Conservation (phyloP, 169 alveolate genomes). For the Babesia ovis region DNA sequence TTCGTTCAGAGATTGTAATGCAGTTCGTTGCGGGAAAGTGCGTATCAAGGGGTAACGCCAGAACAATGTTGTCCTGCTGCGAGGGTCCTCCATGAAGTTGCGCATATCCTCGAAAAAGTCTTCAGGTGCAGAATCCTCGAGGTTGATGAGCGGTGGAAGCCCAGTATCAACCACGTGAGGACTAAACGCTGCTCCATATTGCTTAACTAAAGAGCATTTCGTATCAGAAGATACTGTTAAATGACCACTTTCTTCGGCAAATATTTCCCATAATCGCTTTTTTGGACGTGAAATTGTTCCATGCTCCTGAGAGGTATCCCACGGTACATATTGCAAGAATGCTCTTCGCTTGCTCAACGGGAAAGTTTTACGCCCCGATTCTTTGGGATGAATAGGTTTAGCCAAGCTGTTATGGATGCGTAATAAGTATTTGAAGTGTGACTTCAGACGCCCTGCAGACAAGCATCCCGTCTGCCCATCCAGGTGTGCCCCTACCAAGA, state of each 20-base stretch:
- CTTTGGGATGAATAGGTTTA: neutral
- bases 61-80: neutral
- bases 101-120: slow-evolving; percentile 17
- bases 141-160: neutral
- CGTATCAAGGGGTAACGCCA: slow-evolving; percentile 52
- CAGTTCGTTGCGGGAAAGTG: slow-evolving; percentile 49
- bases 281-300: neutral
- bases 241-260: neutral
- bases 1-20: slow-evolving; percentile 26
- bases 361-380: too few relatives aligned
- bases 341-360: neutral
- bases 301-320: neutral
- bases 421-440: neutral
- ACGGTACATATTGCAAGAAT: too few relatives aligned
- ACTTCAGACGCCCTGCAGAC: neutral
- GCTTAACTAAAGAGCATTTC: slow-evolving; percentile 1
- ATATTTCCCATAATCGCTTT: neutral
- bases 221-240: slow-evolving; percentile 1
- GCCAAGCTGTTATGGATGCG: neutral
- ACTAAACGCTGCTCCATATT: slow-evolving; percentile 14
- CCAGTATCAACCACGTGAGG: slow-evolving; percentile 7
- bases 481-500: neutral
- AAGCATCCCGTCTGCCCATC: neutral
- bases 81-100: slow-evolving; percentile 17
- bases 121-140: slow-evolving; percentile 31